Evolutionary conservation across 805 yeast species (phyloP), one percentile per base, ranked within the genome.

Genomic region (Wickerhamomyces kurtzmanii): DNA sequence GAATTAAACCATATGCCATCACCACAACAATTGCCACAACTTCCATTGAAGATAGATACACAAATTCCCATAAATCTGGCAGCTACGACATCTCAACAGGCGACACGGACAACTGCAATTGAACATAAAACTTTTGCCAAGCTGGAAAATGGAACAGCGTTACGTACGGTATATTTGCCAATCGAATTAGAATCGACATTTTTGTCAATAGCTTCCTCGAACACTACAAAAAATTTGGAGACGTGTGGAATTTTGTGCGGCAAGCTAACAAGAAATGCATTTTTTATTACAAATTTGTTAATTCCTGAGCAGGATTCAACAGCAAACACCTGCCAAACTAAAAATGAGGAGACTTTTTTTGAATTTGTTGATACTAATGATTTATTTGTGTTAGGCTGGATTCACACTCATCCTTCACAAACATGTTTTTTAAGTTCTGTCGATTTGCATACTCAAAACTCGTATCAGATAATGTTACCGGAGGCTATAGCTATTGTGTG

Each of bases 361-460:
- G 70, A 66, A 23, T 68, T 57, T 37, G 62, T 74, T 23, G 82
- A 75, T 42, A 38, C 51, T 18, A 55, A 67, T 29, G 77, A 70
- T 34, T 49, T 76, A 24, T 73, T 75, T 40, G 67, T 75, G n/a
- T 54, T 75, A 3, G 84, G 84, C 4, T 75, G 84, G 84, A 76
- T 75, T 29, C 84, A 75, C 46, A 76, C 83, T 8, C 84, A 75
- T 44, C 84, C 84, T 5, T 70, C 82, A 8, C 84, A 75, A 44
- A 57, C 79, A n/a, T 75, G 84, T 37, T 75, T 75, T 44, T 49
- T 75, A 47, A 69, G 78, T 9, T 71, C 80, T 1, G 69, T 75
- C 25, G 84, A 75, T 42, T 50, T 75, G 29, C 84, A 76, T 48
- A 75, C 83, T 3, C 83, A 75, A 36, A 69, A 68, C 34, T 67